Evolutionary conservation across 2,329 filamentous ascomycete species (phyloP).

Genomic region (Aspergillus viridinutans): DNA sequence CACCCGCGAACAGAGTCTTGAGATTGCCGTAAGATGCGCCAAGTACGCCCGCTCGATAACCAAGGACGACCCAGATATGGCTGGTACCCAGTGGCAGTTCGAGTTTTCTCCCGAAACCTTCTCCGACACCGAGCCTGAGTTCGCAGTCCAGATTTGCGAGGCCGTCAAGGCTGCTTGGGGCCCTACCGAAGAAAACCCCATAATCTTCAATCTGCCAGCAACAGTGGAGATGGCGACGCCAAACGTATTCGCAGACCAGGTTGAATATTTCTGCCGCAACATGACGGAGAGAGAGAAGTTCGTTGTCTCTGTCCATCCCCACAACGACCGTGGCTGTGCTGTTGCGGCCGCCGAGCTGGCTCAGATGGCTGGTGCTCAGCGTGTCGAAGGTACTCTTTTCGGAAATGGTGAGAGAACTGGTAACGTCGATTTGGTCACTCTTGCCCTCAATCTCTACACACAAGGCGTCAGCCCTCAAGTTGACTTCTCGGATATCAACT

Average conservation of each 20-base stretch:
- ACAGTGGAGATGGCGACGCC: constrained; percentile 94
- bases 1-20: constrained; percentile 74
- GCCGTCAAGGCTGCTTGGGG: constrained; percentile 94
- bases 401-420: constrained; percentile 94
- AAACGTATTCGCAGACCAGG: constrained; percentile 92
- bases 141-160: constrained; percentile 76
- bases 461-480: constrained; percentile 81
- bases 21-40: constrained; percentile 78
- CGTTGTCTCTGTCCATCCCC: constrained; percentile 83
- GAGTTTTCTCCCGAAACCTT: constrained; percentile 61
- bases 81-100: constrained; percentile 54
- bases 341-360: constrained; percentile 86
- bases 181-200: constrained; percentile 69
- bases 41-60: constrained; percentile 85
- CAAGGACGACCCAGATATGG: constrained; percentile 62
- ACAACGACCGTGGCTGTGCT: constrained; percentile 90
- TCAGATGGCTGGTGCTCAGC: constrained; percentile 92
- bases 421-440: constrained; percentile 90
- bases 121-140: constrained; percentile 84
- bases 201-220: constrained; percentile 96
- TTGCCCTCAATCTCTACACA: constrained; percentile 90
- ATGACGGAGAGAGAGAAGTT: constrained; percentile 83
- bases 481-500: constrained; percentile 85
- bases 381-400: constrained; percentile 91
- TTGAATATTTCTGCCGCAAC: constrained; percentile 89